Evolutionary conservation across 768 basidiomycete species (phyloP), one percentile per base, ranked within the genome.

Genomic region (Pleurotus ostreatus): DNA sequence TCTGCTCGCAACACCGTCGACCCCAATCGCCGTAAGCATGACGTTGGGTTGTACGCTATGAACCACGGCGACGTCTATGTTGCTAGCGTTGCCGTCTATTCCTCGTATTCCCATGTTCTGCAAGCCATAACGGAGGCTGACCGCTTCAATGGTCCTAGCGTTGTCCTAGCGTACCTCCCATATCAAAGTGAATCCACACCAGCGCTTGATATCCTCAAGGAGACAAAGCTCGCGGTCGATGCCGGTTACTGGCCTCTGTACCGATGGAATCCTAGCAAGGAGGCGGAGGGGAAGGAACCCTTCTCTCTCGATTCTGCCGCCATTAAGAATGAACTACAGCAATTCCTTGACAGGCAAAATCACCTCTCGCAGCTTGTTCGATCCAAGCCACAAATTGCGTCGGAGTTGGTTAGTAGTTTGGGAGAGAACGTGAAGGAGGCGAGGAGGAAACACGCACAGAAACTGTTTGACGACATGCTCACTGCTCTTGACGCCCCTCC

Each of bases 201-300:
- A 0, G 92, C 95, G 2, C 82, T 99, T 37, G 86, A 95, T 34
- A 75, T 98, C n/a, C 78, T 99, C 56, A 95, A 97, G 75, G 94
- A 96, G 76, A 99, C 95, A 22, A 99, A 98, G 68, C 81, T 94
- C 49, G 96, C 96, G 4, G 91, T 98, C 40, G 95, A 98, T 63
- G 82, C 90, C 8, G 96, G 96, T 2, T 96, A 95, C 73, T 98
- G 97, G 97, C 96, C 96, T 0, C 76, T 98, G 52, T 99, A 98
- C 78, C 83, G 97, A 55, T 99, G 96, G 95, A 88, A 99, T 70
- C 97, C 97, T 0, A 79, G 81, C 63, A 89, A 90, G 69, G 92
- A 94, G 64, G 72, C 70, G 22, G 71, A 70, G 44, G 88, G 88
- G 41, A 78, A 85, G 66, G 93, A 95, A 60, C 88, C 91, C 13